Conservation (phyloP, 139 green algal genomes). For the Chlorella ohadii region DNA sequence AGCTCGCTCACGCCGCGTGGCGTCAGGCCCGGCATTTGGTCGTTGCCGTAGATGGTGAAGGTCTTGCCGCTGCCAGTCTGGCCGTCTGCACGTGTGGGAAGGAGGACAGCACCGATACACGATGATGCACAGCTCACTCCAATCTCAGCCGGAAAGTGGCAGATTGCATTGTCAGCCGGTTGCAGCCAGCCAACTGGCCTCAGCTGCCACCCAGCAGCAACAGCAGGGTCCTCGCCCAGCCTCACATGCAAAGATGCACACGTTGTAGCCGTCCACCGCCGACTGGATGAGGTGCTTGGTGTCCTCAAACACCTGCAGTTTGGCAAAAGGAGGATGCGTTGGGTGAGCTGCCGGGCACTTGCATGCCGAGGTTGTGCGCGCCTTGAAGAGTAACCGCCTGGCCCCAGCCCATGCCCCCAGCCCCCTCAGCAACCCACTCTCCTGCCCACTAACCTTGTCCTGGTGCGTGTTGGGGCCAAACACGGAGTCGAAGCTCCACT, state of each 20-base stretch:
- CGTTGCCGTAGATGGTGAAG: conserved; percentile 89
- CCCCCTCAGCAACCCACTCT: background rate
- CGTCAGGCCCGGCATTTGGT: conserved; percentile 86
- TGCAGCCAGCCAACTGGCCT: too few species aligned
- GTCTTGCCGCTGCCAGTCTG: conserved; percentile 92
- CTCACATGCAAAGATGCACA: conserved; percentile 71
- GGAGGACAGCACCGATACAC: too few species aligned
- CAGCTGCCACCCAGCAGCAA: too few species aligned
- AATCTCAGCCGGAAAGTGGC: too few species aligned
- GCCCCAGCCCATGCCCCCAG: too few species aligned
- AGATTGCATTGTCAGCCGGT: too few species aligned
- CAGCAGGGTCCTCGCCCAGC: background rate
- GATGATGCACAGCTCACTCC: too few species aligned
- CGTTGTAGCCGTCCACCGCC: conserved; percentile 89
- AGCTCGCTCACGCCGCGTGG: conserved; percentile 91
- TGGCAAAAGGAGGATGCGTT: background rate
- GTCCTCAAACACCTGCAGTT: conserved; percentile 89
- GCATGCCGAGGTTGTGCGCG: too few species aligned
- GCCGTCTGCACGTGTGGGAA: conserved; percentile 47
- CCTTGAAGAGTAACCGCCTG: too few species aligned
- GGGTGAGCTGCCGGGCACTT: too few species aligned
- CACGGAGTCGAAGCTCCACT: conserved; percentile 94
- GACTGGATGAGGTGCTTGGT: conserved; percentile 96
- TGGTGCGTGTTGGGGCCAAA: conserved; percentile 74
- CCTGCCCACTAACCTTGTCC: too few species aligned